phyloP scores from a whole-genome alignment of 1,284 basidiomycete species.

The Lentinula novae-zelandiae region DNA sequence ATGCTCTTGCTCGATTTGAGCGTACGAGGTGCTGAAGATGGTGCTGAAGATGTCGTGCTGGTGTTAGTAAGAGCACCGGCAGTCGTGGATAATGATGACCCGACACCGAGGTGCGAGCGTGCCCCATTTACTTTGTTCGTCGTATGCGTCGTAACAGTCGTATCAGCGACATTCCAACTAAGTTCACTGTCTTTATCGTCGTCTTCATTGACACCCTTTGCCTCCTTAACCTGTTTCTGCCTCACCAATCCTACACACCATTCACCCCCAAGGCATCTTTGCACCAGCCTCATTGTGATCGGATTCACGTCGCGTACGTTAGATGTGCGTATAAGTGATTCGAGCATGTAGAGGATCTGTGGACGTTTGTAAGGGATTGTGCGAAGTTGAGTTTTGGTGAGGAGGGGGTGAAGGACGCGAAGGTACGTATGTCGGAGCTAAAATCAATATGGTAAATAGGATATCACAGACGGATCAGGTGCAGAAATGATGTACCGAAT shows the following conservation, averaged over 20 bases:
- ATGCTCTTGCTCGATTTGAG: slow-evolving; percentile 62
- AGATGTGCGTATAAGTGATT: slow-evolving; percentile 71
- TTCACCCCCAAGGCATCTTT: slow-evolving; percentile 82
- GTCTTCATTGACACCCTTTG: slow-evolving; percentile 19
- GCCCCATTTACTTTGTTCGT: slow-evolving; percentile 25
- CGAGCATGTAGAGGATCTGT: slow-evolving; percentile 83
- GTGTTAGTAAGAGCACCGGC: slow-evolving; percentile 14
- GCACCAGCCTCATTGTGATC: slow-evolving; percentile 90
- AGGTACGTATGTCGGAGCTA: slow-evolving; percentile 96
- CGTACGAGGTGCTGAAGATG: slow-evolving; percentile 13
- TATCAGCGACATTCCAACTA: slow-evolving; percentile 5
- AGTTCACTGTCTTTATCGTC: slow-evolving; percentile 16
- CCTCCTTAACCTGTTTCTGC: slow-evolving; percentile 20
- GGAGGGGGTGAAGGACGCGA: slow-evolving; percentile 91
- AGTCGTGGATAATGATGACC: slow-evolving; percentile 26
- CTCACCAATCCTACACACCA: slow-evolving; percentile 77
- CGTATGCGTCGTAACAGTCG: slow-evolving; percentile 22
- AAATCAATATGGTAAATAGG: neutral
- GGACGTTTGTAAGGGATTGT: slow-evolving; percentile 86
- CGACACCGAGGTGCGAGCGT: slow-evolving; percentile 18
- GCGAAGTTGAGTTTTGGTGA: slow-evolving; percentile 92
- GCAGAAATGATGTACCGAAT: slow-evolving; percentile 7
- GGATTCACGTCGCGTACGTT: slow-evolving; percentile 73
- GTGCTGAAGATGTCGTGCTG: neutral
- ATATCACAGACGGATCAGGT: slow-evolving; percentile 4